Base-by-base conservation (phyloP, 2,329 filamentous ascomycete genomes). In the Colletotrichum karsti region DNA sequence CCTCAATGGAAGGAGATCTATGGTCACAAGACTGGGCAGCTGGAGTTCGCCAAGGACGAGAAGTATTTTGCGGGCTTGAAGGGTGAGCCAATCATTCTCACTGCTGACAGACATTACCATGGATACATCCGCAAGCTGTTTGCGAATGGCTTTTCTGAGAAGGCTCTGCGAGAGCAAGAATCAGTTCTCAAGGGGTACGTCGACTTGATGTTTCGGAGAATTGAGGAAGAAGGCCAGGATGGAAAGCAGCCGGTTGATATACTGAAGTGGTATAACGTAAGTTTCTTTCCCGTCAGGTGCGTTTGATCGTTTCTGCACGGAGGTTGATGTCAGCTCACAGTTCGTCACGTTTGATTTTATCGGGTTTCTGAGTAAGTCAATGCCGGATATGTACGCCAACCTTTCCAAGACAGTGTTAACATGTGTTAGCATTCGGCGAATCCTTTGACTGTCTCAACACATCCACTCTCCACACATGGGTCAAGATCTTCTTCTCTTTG, bases 1-100 rank as follows among this genome's bases (percentile, higher is more conserved):
- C 62, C 75, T 2, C 72, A 72, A 5, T 82, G 80, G 77, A 77
- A 79, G 71, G 80, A 84, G 37, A 82, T 84, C 26, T 82, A 81
- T 63, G 76, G 76, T 4, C 73, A 74, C 56, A 55, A 33, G 18
- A n/a, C 44, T 7, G 60, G 48, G 3, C 39, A 37, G 18, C 42
- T 20, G 6, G 64, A 72, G 64, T 56, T 70, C n/a, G 35, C 58
- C 7, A 70, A 70, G 15, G 30, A 46, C 12, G 2, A 26, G 22
- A 41, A 42, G n/a, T 61, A 46, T n/a, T 53, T 53, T 35, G 20
- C 53, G 15, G 26, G 37, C 4, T 13, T 55, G 9, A 22, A 26
- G 7, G 24, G 33, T 1, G 18, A n/a, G 12, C 33, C n/a, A 2
- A 8, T 48, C 50, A 41, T 70, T 74, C 79, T 53, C 44, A 59